These are phyloP conservation scores for Amphibolis antarctica DNA, from an alignment of 106 monocot genomes.

Conservation along the genomic window DNA sequence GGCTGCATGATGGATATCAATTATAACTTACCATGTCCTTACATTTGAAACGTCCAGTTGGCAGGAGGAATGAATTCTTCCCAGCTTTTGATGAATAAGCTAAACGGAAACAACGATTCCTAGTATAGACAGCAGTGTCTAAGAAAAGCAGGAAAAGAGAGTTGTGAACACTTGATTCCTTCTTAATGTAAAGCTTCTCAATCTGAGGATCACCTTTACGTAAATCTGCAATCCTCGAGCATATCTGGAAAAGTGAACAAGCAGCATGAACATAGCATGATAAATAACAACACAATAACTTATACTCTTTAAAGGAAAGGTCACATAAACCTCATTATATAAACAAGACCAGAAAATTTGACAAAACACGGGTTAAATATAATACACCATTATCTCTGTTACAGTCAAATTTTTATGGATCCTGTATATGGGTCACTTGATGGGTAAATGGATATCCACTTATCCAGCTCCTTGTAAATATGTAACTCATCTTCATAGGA, in stretches of 20 bases:
- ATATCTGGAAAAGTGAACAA: slow-evolving; percentile 35
- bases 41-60: slow-evolving; percentile 74
- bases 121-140: slow-evolving; percentile 78
- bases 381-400: too few relatives aligned
- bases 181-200: slow-evolving; percentile 63
- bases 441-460: too few relatives aligned
- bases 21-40: slow-evolving; percentile 49
- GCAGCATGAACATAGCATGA: neutral
- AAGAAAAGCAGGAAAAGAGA: slow-evolving; percentile 49
- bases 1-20: neutral
- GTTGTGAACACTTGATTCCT: slow-evolving; percentile 33
- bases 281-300: neutral
- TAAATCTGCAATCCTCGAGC: slow-evolving; percentile 41
- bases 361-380: too few relatives aligned
- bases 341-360: too few relatives aligned
- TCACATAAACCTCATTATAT: too few relatives aligned
- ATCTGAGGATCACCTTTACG: slow-evolving; percentile 30
- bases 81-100: slow-evolving; percentile 81
- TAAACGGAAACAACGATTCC: slow-evolving; percentile 90
- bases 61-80: slow-evolving; percentile 66
- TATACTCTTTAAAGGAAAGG: too few relatives aligned
- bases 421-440: too few relatives aligned
- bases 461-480: too few relatives aligned
- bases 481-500: too few relatives aligned
- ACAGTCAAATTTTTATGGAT: too few relatives aligned